Percentiles rank a stretch among this genome's conserved stretches.
phyloP scores from a whole-genome alignment of 2,329 filamentous ascomycete species.

The Cytospora mali region DNA sequence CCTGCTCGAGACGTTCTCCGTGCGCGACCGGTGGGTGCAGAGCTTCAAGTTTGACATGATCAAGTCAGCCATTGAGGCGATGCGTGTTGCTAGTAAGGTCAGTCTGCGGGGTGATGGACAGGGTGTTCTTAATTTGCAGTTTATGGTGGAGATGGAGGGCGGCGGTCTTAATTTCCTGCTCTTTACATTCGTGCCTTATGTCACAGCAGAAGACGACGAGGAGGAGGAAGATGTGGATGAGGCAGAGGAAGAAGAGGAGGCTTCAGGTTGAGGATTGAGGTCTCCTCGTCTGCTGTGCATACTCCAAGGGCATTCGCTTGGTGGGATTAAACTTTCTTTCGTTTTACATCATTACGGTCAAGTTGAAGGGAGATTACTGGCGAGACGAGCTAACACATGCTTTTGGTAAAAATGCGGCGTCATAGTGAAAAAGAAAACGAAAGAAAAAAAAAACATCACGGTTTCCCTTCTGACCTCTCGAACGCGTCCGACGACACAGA shows the following conservation, averaged over 20 bases:
- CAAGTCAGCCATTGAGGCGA: constrained; percentile 85
- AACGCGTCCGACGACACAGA: background rate
- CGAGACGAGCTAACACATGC: too few relatives aligned
- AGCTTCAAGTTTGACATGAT: constrained; percentile 87
- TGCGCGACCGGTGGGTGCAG: constrained; percentile 63
- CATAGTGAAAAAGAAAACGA: too few relatives aligned
- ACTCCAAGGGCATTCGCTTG: background rate
- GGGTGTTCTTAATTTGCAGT: constrained; percentile 90
- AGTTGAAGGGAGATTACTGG: background rate
- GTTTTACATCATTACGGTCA: background rate
- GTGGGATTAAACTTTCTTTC: background rate
- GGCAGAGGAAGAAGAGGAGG: constrained; percentile 38
- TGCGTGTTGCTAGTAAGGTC: constrained; percentile 90
- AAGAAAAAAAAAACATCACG: background rate
- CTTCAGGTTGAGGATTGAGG: background rate
- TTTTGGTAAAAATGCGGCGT: background rate
- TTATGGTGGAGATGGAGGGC: constrained; percentile 87
- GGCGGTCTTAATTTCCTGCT: constrained; percentile 74
- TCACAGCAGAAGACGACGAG: constrained; percentile 62
- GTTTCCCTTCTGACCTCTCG: background rate
- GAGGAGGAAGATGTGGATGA: constrained; percentile 46
- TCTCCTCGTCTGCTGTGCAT: background rate
- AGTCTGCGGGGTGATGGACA: constrained; percentile 86
- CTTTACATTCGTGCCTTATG: constrained; percentile 78
- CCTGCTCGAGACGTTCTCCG: constrained; percentile 74